phyloP scores from a whole-genome alignment of 768 basidiomycete species.

The Botryobasidium botryosum region DNA sequence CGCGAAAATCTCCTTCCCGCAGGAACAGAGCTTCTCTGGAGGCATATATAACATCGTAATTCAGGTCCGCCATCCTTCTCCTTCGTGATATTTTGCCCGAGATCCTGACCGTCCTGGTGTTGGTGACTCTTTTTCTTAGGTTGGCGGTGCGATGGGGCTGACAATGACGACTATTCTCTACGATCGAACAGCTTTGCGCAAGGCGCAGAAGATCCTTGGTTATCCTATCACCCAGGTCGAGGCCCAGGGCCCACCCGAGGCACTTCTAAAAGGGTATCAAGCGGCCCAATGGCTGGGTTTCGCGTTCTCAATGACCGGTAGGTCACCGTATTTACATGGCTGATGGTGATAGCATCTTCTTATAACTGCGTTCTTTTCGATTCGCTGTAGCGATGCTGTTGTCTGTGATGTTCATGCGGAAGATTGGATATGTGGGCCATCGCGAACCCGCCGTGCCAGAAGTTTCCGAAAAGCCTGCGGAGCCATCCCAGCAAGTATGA shows the following conservation, averaged over 20 bases:
- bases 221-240: conserved; percentile 16
- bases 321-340: too few relatives aligned
- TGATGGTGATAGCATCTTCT: too few relatives aligned
- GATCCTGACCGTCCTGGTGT: not conserved
- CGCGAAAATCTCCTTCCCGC: conserved; percentile 42
- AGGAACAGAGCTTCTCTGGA: conserved; percentile 62
- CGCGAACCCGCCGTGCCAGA: too few relatives aligned
- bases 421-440: not conserved
- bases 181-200: conserved; percentile 29
- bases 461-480: too few relatives aligned
- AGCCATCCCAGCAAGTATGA: too few relatives aligned
- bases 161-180: conserved; percentile 58
- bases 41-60: conserved; percentile 70
- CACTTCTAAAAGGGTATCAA: conserved; percentile 36
- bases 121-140: conserved; percentile 19
- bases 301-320: conserved; percentile 33
- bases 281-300: conserved; percentile 49
- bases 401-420: not conserved
- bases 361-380: too few relatives aligned
- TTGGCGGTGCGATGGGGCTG: conserved; percentile 53
- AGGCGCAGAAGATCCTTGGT: conserved; percentile 18
- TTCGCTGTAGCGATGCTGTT: too few relatives aligned
- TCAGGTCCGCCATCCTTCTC: conserved; percentile 32
- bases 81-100: not conserved
- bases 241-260: conserved; percentile 18